These are phyloP conservation scores for Jatropha curcas DNA, from an alignment of 345 rosid species.

Conservation along the genomic window DNA sequence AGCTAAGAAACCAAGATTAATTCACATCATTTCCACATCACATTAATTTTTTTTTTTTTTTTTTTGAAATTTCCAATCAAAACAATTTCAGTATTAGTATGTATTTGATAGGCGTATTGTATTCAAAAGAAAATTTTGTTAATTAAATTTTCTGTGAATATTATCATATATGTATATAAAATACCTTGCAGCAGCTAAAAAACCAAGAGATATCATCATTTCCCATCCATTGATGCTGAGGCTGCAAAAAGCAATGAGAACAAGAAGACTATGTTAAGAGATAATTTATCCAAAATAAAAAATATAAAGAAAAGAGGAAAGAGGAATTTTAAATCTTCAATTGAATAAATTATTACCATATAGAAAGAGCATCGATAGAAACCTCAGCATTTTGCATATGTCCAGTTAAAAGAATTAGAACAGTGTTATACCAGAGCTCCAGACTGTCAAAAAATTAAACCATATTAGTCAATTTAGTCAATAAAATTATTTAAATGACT, in stretches of 20 bases:
- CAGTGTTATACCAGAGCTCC: constrained; percentile 84
- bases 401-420: constrained; percentile 69
- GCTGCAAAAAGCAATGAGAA: constrained; percentile 45
- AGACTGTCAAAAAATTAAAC: constrained; percentile 42
- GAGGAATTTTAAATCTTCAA: neutral
- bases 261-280: no score
- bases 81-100: neutral
- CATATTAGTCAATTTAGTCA: no score
- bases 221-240: constrained; percentile 73
- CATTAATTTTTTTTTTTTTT: no score
- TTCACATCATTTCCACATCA: no score
- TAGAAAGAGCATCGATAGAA: constrained; percentile 75
- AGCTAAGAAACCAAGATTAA: no score
- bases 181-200: constrained; percentile 75
- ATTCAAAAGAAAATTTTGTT: neutral
- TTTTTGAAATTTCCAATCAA: no score
- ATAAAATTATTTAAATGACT: no score
- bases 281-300: neutral
- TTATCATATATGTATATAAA: no score
- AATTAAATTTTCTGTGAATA: no score
- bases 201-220: constrained; percentile 83
- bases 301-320: neutral
- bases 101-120: no score
- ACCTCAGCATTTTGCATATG: constrained; percentile 64
- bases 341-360: constrained; percentile 49